Evolutionary conservation across 768 basidiomycete genomes (phyloP), one percentile per base, ranked within the genome.

Genomic region (Lactifluus pinguis): DNA sequence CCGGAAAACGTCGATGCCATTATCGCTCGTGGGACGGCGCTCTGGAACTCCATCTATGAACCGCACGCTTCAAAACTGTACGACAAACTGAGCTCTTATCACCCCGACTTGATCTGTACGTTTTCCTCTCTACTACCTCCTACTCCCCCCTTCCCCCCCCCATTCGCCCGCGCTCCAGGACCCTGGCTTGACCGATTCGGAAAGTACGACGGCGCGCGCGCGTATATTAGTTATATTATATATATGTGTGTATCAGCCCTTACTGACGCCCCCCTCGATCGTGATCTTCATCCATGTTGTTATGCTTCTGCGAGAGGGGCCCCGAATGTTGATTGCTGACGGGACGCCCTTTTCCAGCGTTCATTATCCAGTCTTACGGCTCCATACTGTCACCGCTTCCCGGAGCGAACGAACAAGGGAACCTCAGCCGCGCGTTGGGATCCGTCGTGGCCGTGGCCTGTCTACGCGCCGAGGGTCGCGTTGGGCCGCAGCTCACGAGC

Each of bases 71-170:
- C 83, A 77, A 95, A 95, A 76, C 83, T 95, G 70, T 82, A 91
- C 74, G 77, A 84, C 76, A 95, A 93, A 77, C 80, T 95, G 65
- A 85, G 80, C 70, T 80, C 82, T 58, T 90, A 92, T 76, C 93
- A 95, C 74, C 93, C 93, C 62, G 93, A 95, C 79, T 90, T 95
- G 77, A 92, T 93, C 73, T 79, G 90, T 92, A 74, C 77, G 89
- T 83, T 69, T 25, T 38, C 59, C 30, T 30, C 38, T 25, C 55
- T 53, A 4, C 9, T 69, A n/a, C 71, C 62, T 50, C 44, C 50
- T 39, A 25, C 36, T 45, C 59, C 29, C 41, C 32, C 39, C 58
- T 41, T 39, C 45, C 57, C 57, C 47, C 42, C 55, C 6, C n/a
- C n/a, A 17, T 6, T n/a, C 13, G 15, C 6, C n/a, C 42, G 7